These are phyloP conservation scores for Yamadazyma diddensiae DNA, from an alignment of 1,139 yeast genomes.

Conservation along the genomic window DNA sequence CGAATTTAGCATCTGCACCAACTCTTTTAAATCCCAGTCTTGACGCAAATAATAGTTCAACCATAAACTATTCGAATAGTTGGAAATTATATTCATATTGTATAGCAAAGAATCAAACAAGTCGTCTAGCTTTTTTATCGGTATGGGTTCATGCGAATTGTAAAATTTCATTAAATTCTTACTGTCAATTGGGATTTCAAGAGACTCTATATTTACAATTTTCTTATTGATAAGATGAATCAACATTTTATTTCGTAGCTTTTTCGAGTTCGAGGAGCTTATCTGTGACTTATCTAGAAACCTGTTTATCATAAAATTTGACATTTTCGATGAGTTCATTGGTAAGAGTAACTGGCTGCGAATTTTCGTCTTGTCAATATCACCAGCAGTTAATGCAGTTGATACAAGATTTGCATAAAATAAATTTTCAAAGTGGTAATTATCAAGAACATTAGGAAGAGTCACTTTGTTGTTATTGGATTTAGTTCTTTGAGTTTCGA, in stretches of 20 bases:
- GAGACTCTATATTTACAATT: conserved; percentile 1
- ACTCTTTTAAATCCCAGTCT: conserved; percentile 12
- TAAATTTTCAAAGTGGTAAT: conserved; percentile 36
- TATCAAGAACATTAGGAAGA: conserved; percentile 37
- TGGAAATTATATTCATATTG: conserved; percentile 25
- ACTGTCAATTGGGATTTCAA: conserved; percentile 2
- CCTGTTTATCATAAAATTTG: conserved; percentile 37
- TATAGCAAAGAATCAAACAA: conserved; percentile 39
- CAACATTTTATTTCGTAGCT: conserved; percentile 9
- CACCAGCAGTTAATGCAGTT: conserved; percentile 8
- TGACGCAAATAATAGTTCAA: conserved; percentile 14
- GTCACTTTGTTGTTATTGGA: conserved; percentile 32
- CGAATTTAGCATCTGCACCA: conserved; percentile 11
- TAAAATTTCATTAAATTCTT: conserved; percentile 13
- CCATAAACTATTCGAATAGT: conserved; percentile 13
- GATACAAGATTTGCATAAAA: conserved; percentile 24
- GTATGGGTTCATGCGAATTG: conserved; percentile 4
- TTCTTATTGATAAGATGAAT: conserved; percentile 8
- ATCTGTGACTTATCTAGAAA: conserved; percentile 23
- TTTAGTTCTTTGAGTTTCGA: conserved; percentile 42
- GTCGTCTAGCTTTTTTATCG: conserved; percentile 32
- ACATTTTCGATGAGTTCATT: conserved; percentile 35
- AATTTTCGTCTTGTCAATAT: neutral
- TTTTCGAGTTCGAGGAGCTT: conserved; percentile 20
- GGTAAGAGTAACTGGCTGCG: conserved; percentile 23